Conservation (phyloP, 768 basidiomycete species). For the Leccinum sublutescens region DNA sequence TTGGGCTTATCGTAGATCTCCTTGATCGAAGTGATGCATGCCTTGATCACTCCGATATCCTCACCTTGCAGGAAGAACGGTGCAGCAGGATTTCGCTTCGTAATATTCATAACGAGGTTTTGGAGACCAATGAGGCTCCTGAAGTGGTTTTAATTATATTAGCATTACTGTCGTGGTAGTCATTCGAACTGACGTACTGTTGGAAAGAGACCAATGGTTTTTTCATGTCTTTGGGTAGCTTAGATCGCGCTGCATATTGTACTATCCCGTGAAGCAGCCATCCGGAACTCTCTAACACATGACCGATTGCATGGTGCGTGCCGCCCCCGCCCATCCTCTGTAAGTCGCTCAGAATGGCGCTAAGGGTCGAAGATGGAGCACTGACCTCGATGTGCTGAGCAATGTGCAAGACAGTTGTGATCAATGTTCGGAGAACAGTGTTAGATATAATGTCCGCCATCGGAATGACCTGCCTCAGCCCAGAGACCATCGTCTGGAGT, state of each 20-base stretch:
- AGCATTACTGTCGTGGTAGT: no score
- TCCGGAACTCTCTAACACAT: slow-evolving; percentile 15
- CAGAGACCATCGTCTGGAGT: background rate
- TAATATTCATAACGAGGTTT: slow-evolving; percentile 7
- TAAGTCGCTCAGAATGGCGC: background rate
- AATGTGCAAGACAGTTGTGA: slow-evolving; percentile 6
- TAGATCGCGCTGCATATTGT: background rate
- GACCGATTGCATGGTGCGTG: slow-evolving; percentile 12
- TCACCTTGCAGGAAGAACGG: slow-evolving; percentile 12
- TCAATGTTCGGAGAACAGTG: slow-evolving; percentile 8
- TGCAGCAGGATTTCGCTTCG: background rate
- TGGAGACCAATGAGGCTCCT: slow-evolving; percentile 12
- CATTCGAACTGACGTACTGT: background rate
- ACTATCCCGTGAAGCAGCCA: slow-evolving; percentile 15
- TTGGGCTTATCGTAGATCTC: background rate
- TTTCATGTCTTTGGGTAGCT: slow-evolving; percentile 4
- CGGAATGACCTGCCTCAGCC: slow-evolving; percentile 9
- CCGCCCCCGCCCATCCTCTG: slow-evolving; percentile 11
- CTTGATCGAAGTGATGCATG: slow-evolving; percentile 13
- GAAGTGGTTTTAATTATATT: background rate
- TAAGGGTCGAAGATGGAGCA: background rate
- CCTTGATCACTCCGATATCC: slow-evolving; percentile 9
- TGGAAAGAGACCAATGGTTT: slow-evolving; percentile 3
- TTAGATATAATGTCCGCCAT: slow-evolving; percentile 4
- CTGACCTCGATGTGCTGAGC: slow-evolving; percentile 12